Conservation (phyloP, 2,329 filamentous ascomycete genomes). For the Pyricularia pennisetigena region DNA sequence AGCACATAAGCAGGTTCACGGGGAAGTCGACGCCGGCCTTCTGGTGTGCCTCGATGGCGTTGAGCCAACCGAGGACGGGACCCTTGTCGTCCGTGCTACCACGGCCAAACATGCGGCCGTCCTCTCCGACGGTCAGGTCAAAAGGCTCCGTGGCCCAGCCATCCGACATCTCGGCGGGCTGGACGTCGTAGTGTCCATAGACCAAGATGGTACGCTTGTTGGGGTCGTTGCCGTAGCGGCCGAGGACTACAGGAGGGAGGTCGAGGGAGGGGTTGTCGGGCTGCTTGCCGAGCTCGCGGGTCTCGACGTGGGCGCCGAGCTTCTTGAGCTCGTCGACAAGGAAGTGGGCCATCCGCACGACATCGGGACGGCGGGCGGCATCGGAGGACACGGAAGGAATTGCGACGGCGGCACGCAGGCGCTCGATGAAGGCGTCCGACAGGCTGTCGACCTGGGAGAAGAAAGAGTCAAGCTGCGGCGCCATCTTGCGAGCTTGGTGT, state of each 20-base stretch:
- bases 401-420: constrained; percentile 82
- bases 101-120: constrained; percentile 92
- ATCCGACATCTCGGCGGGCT: constrained; percentile 86
- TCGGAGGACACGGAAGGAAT: constrained; percentile 95
- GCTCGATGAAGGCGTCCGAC: constrained; percentile 75
- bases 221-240: constrained; percentile 83
- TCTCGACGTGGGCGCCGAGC: constrained; percentile 80
- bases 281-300: constrained; percentile 82
- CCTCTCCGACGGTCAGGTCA: constrained; percentile 73
- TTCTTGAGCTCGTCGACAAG: constrained; percentile 73
- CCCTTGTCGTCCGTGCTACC: constrained; percentile 98
- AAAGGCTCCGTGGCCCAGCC: constrained; percentile 97
- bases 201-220: constrained; percentile 92
- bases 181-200: constrained; percentile 98
- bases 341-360: constrained; percentile 92
- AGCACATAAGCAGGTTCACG: constrained; percentile 98
- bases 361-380: constrained; percentile 78
- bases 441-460: constrained; percentile 85
- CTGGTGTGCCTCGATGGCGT: constrained; percentile 95
- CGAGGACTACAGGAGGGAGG: constrained; percentile 85
- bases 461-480: constrained; percentile 80
- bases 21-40: constrained; percentile 91
- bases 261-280: constrained; percentile 83
- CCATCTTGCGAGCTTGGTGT: constrained; percentile 68
- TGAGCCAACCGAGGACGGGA: constrained; percentile 92